phyloP scores from a whole-genome alignment of 768 basidiomycete genomes.

The Russula foetens region DNA sequence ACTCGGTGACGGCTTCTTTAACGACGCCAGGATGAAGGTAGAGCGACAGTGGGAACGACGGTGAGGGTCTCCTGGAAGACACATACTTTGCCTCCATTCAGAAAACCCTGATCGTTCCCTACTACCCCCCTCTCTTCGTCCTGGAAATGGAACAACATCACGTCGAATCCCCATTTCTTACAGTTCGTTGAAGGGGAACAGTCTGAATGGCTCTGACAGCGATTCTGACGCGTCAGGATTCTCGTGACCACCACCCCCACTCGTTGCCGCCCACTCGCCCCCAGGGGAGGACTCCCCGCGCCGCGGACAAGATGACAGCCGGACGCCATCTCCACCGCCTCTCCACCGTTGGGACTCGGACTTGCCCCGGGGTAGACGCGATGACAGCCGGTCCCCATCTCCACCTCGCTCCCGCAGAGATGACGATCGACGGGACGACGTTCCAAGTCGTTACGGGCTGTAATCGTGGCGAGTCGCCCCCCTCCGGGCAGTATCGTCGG shows the following conservation, averaged over 20 bases:
- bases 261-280: slow-evolving; percentile 29
- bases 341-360: slow-evolving; percentile 12
- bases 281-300: slow-evolving; percentile 17
- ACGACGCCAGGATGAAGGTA: slow-evolving; percentile 58
- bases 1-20: slow-evolving; percentile 81
- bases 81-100: slow-evolving; percentile 27
- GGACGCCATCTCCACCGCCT: slow-evolving; percentile 12
- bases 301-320: slow-evolving; percentile 10
- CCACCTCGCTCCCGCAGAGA: slow-evolving; percentile 10
- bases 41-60: slow-evolving; percentile 46
- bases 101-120: slow-evolving; percentile 71
- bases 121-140: slow-evolving; percentile 89
- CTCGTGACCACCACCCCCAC: slow-evolving; percentile 24
- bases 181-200: slow-evolving; percentile 32
- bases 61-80: slow-evolving; percentile 33
- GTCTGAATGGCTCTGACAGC: slow-evolving; percentile 33
- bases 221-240: slow-evolving; percentile 30
- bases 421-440: too few relatives aligned
- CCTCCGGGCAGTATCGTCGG: slow-evolving; percentile 9
- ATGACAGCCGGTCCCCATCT: slow-evolving; percentile 12
- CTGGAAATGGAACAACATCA: slow-evolving; percentile 95
- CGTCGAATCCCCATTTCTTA: slow-evolving; percentile 44
- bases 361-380: neutral
- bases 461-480: neutral
- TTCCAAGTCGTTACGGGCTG: neutral